phyloP scores from a whole-genome alignment of 2,329 filamentous ascomycete species.

The Dactylellina cionopaga region DNA sequence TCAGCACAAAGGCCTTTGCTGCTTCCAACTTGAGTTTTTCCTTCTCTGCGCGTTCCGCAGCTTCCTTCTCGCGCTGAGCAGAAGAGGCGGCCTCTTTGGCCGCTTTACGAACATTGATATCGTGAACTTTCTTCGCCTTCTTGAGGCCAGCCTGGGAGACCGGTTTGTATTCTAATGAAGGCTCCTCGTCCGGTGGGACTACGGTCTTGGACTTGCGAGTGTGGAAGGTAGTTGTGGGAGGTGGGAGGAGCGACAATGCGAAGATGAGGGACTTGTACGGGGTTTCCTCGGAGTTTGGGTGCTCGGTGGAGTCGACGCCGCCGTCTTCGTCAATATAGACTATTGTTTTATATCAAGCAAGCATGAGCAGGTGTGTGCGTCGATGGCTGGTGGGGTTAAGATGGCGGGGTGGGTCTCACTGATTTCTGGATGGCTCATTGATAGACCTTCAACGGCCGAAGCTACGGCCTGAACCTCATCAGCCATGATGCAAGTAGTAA shows the following conservation, averaged over 20 bases:
- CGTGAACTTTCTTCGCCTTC: conserved; percentile 73
- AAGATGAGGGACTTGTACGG: conserved; percentile 84
- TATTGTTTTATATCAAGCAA: conserved; percentile 7
- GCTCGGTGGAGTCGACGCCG: conserved; percentile 74
- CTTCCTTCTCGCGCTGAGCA: conserved; percentile 78
- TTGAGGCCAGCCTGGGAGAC: conserved; percentile 75
- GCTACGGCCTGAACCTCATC: conserved; percentile 24
- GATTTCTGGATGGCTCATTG: conserved; percentile 39
- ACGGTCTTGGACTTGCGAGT: conserved; percentile 56
- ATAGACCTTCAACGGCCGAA: conserved; percentile 41
- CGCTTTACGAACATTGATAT: conserved; percentile 69
- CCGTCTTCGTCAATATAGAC: conserved; percentile 84
- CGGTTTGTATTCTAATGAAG: conserved; percentile 72
- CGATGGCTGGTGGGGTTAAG: conserved; percentile 1
- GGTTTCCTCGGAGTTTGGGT: conserved; percentile 74
- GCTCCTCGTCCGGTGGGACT: conserved; percentile 65
- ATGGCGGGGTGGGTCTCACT: conserved; percentile 18
- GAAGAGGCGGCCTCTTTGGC: conserved; percentile 84
- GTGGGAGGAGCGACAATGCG: conserved; percentile 71
- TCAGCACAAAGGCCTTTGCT: conserved; percentile 78
- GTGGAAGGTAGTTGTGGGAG: conserved; percentile 58
- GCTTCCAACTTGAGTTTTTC: conserved; percentile 80
- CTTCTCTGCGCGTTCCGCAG: conserved; percentile 77
- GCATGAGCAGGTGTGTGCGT: neutral
- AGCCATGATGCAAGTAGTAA: conserved; percentile 26